phyloP scores from a whole-genome alignment of 345 rosid species.

The Toxicodendron radicans region DNA sequence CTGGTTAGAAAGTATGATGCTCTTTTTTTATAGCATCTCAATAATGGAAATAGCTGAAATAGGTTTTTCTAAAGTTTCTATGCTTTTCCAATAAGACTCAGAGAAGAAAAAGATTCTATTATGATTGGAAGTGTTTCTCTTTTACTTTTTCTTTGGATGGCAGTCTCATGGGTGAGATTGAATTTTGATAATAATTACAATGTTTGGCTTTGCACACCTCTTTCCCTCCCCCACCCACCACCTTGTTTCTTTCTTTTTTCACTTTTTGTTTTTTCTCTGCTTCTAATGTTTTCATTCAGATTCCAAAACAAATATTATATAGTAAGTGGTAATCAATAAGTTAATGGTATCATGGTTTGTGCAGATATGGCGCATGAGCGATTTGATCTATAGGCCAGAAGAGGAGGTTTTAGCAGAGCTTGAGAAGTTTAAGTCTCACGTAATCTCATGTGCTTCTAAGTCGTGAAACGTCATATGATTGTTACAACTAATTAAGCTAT shows the following conservation, averaged over 20 bases:
- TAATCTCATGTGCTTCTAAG: constrained; percentile 62
- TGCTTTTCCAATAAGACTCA: neutral
- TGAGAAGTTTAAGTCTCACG: constrained; percentile 78
- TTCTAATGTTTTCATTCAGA: neutral
- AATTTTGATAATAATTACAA: too few relatives aligned
- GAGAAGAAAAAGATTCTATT: neutral
- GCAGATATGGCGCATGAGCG: constrained; percentile 96
- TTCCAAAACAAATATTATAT: neutral
- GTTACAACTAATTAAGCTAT: neutral
- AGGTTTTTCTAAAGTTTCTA: neutral
- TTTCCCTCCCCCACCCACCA: neutral
- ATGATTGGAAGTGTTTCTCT: neutral
- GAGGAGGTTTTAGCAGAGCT: constrained; percentile 92
- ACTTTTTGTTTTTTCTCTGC: neutral
- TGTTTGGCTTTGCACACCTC: neutral
- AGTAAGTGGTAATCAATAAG: neutral
- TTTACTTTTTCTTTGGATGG: too few relatives aligned
- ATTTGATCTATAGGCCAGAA: constrained; percentile 79
- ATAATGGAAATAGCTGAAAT: neutral
- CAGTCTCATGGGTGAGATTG: too few relatives aligned
- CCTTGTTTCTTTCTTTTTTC: neutral
- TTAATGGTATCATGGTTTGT: constrained; percentile 1
- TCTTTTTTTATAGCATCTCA: neutral
- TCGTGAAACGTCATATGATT: constrained; percentile 29
- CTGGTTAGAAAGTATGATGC: neutral